Evolutionary conservation across 75 land plant genomes (phyloP).

Genomic region (Cunninghamia lanceolata): DNA sequence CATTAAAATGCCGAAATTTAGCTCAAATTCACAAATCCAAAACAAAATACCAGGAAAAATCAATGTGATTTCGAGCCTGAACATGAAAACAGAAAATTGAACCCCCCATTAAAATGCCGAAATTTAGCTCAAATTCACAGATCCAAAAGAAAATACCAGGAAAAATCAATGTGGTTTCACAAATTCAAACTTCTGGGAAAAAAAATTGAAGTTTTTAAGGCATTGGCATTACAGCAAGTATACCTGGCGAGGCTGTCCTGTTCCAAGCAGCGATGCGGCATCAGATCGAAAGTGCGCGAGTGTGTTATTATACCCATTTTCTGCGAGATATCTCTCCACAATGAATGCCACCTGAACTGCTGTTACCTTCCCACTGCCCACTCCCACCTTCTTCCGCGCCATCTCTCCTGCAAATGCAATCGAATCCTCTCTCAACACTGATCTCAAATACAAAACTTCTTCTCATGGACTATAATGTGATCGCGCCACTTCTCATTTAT

Average conservation of each 20-base stretch:
- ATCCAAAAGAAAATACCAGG: neutral
- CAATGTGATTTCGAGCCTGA: too few relatives aligned
- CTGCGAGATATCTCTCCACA: conserved; percentile 62
- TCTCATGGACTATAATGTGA: neutral
- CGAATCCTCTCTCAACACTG: too few relatives aligned
- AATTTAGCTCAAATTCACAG: neutral
- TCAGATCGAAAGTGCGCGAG: conserved; percentile 55
- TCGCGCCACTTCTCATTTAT: neutral
- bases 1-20: neutral
- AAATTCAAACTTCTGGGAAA: too few relatives aligned
- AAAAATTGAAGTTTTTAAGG: too few relatives aligned
- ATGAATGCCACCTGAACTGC: conserved; percentile 68
- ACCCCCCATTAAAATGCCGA: neutral
- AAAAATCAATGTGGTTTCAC: neutral
- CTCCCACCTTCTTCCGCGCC: conserved; percentile 22
- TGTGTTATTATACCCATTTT: conserved; percentile 40
- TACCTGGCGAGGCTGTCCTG: conserved; percentile 42
- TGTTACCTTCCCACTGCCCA: conserved; percentile 67
- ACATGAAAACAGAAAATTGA: neutral
- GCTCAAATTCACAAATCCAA: neutral
- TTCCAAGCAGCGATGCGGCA: conserved; percentile 48
- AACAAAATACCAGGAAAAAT: neutral
- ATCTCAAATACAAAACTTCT: neutral
- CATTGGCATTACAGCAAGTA: neutral
- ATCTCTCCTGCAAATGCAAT: neutral